Conservation (phyloP, 140 eudicot species). For the Ambrosia hybrid region DNA sequence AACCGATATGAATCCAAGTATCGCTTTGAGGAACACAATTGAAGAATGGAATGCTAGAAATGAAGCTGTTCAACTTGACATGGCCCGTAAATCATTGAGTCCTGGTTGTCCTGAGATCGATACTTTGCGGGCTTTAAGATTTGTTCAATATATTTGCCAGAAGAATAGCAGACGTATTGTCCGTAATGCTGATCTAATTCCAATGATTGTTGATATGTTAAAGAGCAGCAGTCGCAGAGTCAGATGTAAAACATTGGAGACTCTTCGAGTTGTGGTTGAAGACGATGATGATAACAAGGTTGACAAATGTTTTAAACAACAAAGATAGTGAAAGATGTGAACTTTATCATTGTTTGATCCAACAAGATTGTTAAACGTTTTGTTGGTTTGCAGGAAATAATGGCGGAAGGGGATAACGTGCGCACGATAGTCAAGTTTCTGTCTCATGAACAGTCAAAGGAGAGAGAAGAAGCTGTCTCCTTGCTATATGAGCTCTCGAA, state of each 20-base stretch:
- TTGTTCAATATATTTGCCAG: slow-evolving; percentile 56
- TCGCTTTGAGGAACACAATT: slow-evolving; percentile 68
- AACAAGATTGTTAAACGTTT: too few species aligned
- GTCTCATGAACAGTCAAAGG: slow-evolving; percentile 79
- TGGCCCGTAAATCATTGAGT: slow-evolving; percentile 70
- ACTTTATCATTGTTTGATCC: neutral
- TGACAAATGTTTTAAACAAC: slow-evolving; percentile 17
- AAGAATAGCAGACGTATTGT: slow-evolving; percentile 60
- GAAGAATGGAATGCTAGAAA: slow-evolving; percentile 70
- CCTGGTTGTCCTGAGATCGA: slow-evolving; percentile 43
- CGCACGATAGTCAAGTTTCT: slow-evolving; percentile 82
- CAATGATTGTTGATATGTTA: slow-evolving; percentile 73
- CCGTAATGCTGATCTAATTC: slow-evolving; percentile 61
- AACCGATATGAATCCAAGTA: slow-evolving; percentile 80
- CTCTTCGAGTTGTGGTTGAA: slow-evolving; percentile 78
- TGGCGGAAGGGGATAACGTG: neutral
- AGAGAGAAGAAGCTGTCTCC: slow-evolving; percentile 90
- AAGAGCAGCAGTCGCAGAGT: slow-evolving; percentile 72
- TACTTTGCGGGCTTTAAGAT: slow-evolving; percentile 66
- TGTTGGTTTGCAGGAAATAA: too few species aligned
- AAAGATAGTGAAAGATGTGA: neutral
- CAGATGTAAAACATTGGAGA: slow-evolving; percentile 69
- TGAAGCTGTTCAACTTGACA: slow-evolving; percentile 88
- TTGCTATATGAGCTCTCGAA: slow-evolving; percentile 86
- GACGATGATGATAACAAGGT: slow-evolving; percentile 78